These are phyloP conservation scores for Zymoseptoria passerinii DNA, from an alignment of 2,329 filamentous ascomycete genomes.

Conservation along the genomic window DNA sequence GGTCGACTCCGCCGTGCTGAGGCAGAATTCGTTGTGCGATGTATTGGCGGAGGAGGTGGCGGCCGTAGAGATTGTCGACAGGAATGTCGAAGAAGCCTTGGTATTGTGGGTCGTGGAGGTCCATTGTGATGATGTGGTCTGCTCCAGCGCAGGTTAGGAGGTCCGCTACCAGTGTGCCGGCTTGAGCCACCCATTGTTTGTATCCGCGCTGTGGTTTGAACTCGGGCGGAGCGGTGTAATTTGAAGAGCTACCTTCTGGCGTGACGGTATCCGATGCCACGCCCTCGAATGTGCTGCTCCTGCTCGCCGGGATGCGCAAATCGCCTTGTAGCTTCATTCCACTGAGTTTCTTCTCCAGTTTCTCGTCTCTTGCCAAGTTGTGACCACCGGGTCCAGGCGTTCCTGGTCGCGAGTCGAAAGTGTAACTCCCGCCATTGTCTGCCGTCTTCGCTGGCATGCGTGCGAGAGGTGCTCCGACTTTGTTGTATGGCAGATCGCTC, in stretches of 20 bases:
- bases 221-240: constrained; percentile 40
- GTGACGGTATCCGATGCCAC: constrained; percentile 22
- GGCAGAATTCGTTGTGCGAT: constrained; percentile 75
- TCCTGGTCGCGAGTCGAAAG: constrained; percentile 84
- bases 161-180: constrained; percentile 88
- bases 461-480: constrained; percentile 77
- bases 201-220: constrained; percentile 85
- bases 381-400: constrained; percentile 68
- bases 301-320: constrained; percentile 14
- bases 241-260: not conserved
- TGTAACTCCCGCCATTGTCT: constrained; percentile 54
- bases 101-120: constrained; percentile 91
- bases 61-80: constrained; percentile 92
- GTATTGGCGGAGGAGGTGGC: constrained; percentile 60
- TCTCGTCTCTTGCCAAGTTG: constrained; percentile 9
- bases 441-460: constrained; percentile 55
- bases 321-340: constrained; percentile 49
- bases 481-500: constrained; percentile 94
- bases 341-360: constrained; percentile 63
- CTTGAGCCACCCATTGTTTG: constrained; percentile 97
- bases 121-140: constrained; percentile 96
- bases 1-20: constrained; percentile 52
- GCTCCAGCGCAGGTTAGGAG: constrained; percentile 90
- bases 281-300: constrained; percentile 27
- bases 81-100: constrained; percentile 99